Base-by-base conservation (phyloP, 2,329 filamentous ascomycete genomes). In the Aureobasidium sp. region DNA sequence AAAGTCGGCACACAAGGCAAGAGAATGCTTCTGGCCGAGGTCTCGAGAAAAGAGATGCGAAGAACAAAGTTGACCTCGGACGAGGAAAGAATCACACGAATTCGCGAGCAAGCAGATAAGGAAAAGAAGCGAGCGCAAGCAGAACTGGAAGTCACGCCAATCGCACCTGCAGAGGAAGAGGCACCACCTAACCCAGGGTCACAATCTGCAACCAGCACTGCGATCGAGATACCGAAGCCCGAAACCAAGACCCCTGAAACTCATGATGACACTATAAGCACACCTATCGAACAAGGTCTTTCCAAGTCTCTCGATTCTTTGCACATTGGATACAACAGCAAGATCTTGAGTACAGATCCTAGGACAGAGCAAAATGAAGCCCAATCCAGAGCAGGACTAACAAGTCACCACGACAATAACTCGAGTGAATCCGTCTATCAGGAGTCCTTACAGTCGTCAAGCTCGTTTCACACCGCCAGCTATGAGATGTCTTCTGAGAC, bases 11-110 rank as follows among this genome's bases (percentile, higher is more conserved):
- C 62, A 1, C 52, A 67, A 37, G 65, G 60, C n/a, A 67, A 68
- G 59, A 64, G 67, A 32, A 71, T 69, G 68, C 59, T 73, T n/a
- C 66, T 70, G 45, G 62, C 72, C 21, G 68, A 71, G 49, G 62
- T 72, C 1, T 70, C 66, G 68, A 50, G 71, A 62, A 69, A 67
- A 34, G 71, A 73, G 63, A 61, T 66, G 52, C 63, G 65, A 27
- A 61, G 63, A 15, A 68, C 69, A 29, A 61, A 64, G 7, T 65
- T 67, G 30, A 52, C 62, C 61, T 68, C 69, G 1, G 45, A 70
- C 5, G 63, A 64, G 13, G 69, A 70, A 62, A 63, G 70, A 39
- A 49, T 65, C n/a, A 68, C 71, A 52, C 64, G 69, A 21, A 47
- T 71, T 30, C 54, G 66, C 32, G 45, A 48, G 37, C 48, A 63